These are phyloP conservation scores for Kurtzmaniella cleridarum DNA, from an alignment of 805 yeast species.

Conservation along the genomic window DNA sequence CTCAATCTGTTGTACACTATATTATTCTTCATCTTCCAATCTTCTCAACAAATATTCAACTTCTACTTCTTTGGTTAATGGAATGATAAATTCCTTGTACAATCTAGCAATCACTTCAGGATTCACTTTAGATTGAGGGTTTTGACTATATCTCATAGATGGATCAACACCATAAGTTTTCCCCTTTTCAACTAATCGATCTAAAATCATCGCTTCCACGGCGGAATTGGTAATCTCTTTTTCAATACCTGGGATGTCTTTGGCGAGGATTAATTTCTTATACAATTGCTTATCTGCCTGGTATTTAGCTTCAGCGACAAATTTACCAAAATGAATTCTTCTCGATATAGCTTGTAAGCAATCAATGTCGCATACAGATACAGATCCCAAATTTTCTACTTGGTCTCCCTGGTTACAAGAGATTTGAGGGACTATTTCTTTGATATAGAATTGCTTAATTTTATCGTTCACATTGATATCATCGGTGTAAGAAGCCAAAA, in stretches of 20 bases:
- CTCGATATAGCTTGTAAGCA: constrained; percentile 83
- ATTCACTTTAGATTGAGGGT: constrained; percentile 65
- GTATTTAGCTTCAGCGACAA: constrained; percentile 95
- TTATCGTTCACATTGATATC: constrained; percentile 71
- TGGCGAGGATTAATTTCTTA: constrained; percentile 56
- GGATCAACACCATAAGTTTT: constrained; percentile 88
- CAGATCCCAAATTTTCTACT: constrained; percentile 81
- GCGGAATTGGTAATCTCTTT: constrained; percentile 79
- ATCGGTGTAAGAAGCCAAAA: constrained; percentile 68
- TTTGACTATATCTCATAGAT: constrained; percentile 62
- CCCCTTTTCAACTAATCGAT: constrained; percentile 75
- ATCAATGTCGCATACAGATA: constrained; percentile 79
- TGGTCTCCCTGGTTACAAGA: constrained; percentile 68
- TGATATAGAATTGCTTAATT: constrained; percentile 63
- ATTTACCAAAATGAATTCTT: constrained; percentile 93
- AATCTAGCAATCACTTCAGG: constrained; percentile 79
- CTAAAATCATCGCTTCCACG: constrained; percentile 80
- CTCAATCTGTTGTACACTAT: background rate
- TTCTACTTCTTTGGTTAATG: constrained; percentile 92
- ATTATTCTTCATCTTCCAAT: constrained; percentile 49
- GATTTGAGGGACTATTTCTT: constrained; percentile 69
- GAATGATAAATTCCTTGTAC: constrained; percentile 85
- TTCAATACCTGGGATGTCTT: constrained; percentile 69
- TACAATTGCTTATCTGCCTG: constrained; percentile 59
- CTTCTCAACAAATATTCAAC: constrained; percentile 85